Evolutionary conservation across 169 alveolate species (phyloP), one percentile per base, ranked within the genome.

Genomic region (Blepharisma undulans): DNA sequence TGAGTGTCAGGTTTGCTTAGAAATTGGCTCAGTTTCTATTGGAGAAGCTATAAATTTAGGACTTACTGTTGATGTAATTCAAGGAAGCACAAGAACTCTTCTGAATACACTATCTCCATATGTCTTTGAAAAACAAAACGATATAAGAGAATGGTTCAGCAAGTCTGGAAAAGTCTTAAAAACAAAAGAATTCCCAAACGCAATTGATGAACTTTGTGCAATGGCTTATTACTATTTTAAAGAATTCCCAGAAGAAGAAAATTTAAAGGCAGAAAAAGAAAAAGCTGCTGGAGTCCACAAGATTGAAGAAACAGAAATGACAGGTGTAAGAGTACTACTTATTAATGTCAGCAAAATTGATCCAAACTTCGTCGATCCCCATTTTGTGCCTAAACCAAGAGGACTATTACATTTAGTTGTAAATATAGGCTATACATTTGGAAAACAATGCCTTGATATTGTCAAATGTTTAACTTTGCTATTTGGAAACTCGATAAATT

Each of bases 21-120:
- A 30, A 22, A 6, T 34, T 8, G 88, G 71, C 16, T 16, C 48
- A 27, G 34, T 36, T n/a, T 48, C 78, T 6, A 72, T 59, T 34
- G 72, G 27, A 25, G 92, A 88, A 59, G 92, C 85, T 29, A 78
- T 88, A 8, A 33, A 88, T 27, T 32, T 22, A 22, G 92, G 86
- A 34, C 71, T 88, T 29, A 27, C 29, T 22, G 92, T 88, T 8
- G 92, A 88, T 76, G 71, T 88, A n/a, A 76, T 88, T 27, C 92
- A 88, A 88, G 92, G 92, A 77, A 77, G 88, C n/a, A 88, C 85
- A 12, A 88, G 88, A 72, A 77, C 92, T 14, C 32, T 88, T 18
- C 32, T 88, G 12, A 76, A 36, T 25, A 30, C 76, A 12, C 25
- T 88, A 27, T 30, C 71, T 19, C 92, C 92, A 8, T 81, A 88